Evolutionary conservation across 208 protist species (phyloP), one percentile per base, ranked within the genome.

Genomic region (Porcisia deanei): DNA sequence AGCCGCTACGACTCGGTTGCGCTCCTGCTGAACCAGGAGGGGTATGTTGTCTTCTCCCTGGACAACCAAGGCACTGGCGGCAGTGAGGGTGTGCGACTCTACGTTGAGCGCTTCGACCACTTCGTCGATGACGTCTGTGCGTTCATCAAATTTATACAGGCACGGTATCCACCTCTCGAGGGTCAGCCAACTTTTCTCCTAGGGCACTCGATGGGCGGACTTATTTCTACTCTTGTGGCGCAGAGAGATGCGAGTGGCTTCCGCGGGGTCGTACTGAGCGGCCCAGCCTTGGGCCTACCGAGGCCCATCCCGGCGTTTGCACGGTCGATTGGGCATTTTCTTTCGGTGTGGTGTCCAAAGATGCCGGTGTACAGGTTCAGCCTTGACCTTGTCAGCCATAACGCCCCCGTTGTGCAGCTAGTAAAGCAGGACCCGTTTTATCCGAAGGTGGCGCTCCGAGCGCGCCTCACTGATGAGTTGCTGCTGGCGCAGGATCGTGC

Each of bases 151-250:
- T 75, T 70, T 37, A 82, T 91, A 2, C 61, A 81, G 63, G n/a
- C 68, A 41, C 64, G 63, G 22, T 89, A 91, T 75, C 59, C 81
- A 0, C 79, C 81, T 49, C 81, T 93, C 60, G 59, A 22, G n/a
- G 37, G 67, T 9, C 71, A 87, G 55, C 85, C 88, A 34, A 81
- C 76, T n/a, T 88, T 89, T 65, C 80, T 95, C 37, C 49, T 95
- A 41, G 91, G 91, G 10, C 91, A 95, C 73, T 95, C 91, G 47
- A 95, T 95, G 91, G 91, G 91, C 7, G 91, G 91, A 2, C 79
- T 95, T 25, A 93, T 95, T 59, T 63, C 85, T 6, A 80, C 77
- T 20, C 83, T 82, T n/a, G 80, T 91, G 43, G 86, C 88, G 16
- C 61, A 88, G 54, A 85, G 88, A 22, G 79, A 85, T 14, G 68